These are phyloP conservation scores for Serpula lacrymans DNA, from an alignment of 768 basidiomycete genomes.

Conservation along the genomic window DNA sequence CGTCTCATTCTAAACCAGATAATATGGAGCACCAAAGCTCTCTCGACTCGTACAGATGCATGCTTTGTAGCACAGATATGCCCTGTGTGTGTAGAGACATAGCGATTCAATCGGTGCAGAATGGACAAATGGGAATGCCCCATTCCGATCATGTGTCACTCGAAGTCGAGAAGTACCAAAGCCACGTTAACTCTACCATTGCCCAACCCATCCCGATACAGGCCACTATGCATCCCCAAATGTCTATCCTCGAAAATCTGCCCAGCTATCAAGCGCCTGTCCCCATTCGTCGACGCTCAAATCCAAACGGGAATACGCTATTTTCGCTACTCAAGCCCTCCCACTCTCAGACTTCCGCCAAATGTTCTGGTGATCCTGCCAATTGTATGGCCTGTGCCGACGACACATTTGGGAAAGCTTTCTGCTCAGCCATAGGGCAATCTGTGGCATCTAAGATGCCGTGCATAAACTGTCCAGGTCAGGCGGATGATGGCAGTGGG, in stretches of 20 bases:
- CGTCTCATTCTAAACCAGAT: constrained; percentile 28
- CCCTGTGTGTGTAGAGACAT: no score
- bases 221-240: constrained; percentile 23
- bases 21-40: constrained; percentile 31
- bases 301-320: constrained; percentile 41
- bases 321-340: constrained; percentile 45
- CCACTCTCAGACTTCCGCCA: constrained; percentile 25
- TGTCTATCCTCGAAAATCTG: constrained; percentile 73
- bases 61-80: constrained; percentile 67
- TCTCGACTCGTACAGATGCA: constrained; percentile 46
- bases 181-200: constrained; percentile 17
- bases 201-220: constrained; percentile 24
- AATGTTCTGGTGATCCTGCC: constrained; percentile 81
- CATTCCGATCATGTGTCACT: no score
- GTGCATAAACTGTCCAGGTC: constrained; percentile 55
- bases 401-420: constrained; percentile 84
- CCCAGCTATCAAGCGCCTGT: constrained; percentile 81
- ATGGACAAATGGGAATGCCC: no score
- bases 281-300: constrained; percentile 63
- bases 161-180: no score
- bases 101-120: no score
- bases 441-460: constrained; percentile 49
- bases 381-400: constrained; percentile 85
- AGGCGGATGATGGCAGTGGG: constrained; percentile 16
- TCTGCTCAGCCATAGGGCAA: constrained; percentile 73